A percentile compares a stretch with the other conserved stretches of the same genome.
phyloP scores from a whole-genome alignment of 1,284 basidiomycete genomes.

The Naganishia sp. region DNA sequence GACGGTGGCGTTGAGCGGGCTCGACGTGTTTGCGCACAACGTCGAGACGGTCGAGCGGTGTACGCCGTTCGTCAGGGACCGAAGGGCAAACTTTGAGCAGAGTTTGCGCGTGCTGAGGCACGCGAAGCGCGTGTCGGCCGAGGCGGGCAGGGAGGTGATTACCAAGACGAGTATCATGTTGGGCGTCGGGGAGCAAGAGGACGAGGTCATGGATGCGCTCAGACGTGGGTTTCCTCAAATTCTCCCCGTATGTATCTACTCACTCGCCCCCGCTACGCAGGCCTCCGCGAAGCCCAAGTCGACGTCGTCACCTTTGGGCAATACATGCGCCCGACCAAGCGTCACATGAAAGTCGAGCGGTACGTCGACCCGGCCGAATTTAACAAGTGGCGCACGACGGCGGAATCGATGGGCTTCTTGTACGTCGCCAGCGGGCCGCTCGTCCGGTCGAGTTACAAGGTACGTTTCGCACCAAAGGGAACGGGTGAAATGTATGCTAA shows the following conservation, averaged over 20 bases:
- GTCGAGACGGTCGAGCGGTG: slow-evolving; percentile 91
- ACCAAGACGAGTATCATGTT: slow-evolving; percentile 99
- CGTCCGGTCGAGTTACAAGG: slow-evolving; percentile 96
- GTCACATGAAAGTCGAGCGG: slow-evolving; percentile 97
- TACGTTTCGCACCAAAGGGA: slow-evolving; percentile 45
- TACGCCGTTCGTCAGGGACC: slow-evolving; percentile 93
- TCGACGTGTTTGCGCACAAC: slow-evolving; percentile 99
- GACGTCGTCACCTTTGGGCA: slow-evolving; percentile 99
- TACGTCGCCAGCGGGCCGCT: slow-evolving; percentile 97
- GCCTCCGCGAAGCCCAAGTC: slow-evolving; percentile 81
- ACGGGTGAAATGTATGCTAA: slow-evolving; percentile 37
- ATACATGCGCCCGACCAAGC: slow-evolving; percentile 99
- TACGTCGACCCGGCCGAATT: slow-evolving; percentile 95
- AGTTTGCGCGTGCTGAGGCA: slow-evolving; percentile 80
- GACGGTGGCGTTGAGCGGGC: slow-evolving; percentile 80
- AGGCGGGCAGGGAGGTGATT: slow-evolving; percentile 72
- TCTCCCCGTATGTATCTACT: neutral
- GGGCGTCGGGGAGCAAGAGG: slow-evolving; percentile 87
- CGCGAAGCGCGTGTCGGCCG: slow-evolving; percentile 80
- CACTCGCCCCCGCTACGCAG: slow-evolving; percentile 55
- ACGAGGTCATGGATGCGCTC: slow-evolving; percentile 80
- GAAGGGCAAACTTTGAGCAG: slow-evolving; percentile 88
- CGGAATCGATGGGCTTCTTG: slow-evolving; percentile 91
- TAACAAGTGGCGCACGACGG: slow-evolving; percentile 82
- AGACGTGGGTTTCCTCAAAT: slow-evolving; percentile 62